Percentiles rank a stretch among this genome's conserved stretches.
phyloP scores from a whole-genome alignment of 176 grass and related monocot species.

The Aegilops bicornis region DNA sequence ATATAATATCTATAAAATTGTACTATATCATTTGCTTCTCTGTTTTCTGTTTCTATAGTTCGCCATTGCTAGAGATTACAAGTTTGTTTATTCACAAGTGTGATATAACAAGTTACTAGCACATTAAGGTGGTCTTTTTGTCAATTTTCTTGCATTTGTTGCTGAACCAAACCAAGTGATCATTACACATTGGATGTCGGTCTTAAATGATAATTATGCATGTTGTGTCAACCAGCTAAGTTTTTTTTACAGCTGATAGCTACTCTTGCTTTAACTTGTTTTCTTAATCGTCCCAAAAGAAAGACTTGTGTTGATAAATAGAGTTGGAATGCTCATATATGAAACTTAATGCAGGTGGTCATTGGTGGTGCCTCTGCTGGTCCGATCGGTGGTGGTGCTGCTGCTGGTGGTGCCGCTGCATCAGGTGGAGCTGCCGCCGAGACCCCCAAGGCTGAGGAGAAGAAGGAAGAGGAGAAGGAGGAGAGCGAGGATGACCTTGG shows the following conservation, averaged over 20 bases:
- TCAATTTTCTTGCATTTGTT: neutral
- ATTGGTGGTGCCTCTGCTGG: constrained; percentile 64
- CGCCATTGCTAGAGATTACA: neutral
- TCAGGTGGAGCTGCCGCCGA: constrained; percentile 40
- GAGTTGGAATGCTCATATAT: neutral
- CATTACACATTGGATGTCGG: neutral
- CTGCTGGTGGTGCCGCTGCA: constrained; percentile 19
- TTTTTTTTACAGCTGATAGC: neutral
- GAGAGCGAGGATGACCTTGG: constrained; percentile 87
- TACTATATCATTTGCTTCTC: no score
- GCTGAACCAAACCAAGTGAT: neutral
- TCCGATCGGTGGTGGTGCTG: constrained; percentile 39
- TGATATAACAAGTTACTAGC: neutral
- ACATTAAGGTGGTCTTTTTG: neutral
- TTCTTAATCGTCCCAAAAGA: no score
- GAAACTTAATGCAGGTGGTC: constrained; percentile 39
- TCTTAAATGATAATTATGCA: neutral
- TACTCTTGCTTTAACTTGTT: neutral
- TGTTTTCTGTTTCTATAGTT: no score
- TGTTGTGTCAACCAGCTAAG: neutral
- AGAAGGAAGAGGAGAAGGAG: constrained; percentile 93
- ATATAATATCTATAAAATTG: no score
- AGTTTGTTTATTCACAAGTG: neutral
- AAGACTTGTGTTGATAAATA: no score
- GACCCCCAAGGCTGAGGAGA: constrained; percentile 63